phyloP scores from a whole-genome alignment of 129 eudicot genomes.

The Heracleum sosnowskyi region DNA sequence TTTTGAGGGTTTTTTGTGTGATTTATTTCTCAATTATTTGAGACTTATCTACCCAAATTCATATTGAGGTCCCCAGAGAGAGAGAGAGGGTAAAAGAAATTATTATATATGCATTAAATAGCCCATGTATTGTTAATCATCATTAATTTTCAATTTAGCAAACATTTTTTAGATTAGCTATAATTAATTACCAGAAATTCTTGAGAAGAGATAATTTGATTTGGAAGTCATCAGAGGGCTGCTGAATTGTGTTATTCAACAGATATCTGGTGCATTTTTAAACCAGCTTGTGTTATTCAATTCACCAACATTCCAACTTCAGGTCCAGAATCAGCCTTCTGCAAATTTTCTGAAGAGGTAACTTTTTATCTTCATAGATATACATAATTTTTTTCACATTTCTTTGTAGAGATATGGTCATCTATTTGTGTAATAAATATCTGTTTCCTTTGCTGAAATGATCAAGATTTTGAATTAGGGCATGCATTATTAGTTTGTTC shows the following conservation, averaged over 20 bases:
- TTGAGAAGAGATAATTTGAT: not conserved
- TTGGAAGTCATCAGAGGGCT: not conserved
- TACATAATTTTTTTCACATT: not conserved
- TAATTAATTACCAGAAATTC: not conserved
- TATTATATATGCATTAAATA: not conserved
- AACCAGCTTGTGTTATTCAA: not conserved
- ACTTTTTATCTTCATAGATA: not conserved
- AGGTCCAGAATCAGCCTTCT: not conserved
- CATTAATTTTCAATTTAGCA: not conserved
- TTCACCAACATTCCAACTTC: not conserved
- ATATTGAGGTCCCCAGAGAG: not conserved
- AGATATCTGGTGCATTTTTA: not conserved
- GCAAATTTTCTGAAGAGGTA: not conserved
- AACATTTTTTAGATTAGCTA: not conserved
- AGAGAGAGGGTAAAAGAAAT: not conserved
- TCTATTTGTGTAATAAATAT: not conserved
- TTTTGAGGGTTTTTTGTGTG: constrained; percentile 1
- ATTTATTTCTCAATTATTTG: not conserved
- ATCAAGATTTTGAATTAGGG: not conserved
- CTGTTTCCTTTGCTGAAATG: not conserved
- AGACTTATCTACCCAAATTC: not conserved
- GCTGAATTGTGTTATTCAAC: not conserved
- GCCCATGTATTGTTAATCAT: not conserved
- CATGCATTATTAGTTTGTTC: not conserved
- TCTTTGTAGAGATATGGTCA: not conserved